Evolutionary conservation across 2,329 filamentous ascomycete genomes (phyloP), one percentile per base, ranked within the genome.

Genomic region (Pestalotiopsis sp.): DNA sequence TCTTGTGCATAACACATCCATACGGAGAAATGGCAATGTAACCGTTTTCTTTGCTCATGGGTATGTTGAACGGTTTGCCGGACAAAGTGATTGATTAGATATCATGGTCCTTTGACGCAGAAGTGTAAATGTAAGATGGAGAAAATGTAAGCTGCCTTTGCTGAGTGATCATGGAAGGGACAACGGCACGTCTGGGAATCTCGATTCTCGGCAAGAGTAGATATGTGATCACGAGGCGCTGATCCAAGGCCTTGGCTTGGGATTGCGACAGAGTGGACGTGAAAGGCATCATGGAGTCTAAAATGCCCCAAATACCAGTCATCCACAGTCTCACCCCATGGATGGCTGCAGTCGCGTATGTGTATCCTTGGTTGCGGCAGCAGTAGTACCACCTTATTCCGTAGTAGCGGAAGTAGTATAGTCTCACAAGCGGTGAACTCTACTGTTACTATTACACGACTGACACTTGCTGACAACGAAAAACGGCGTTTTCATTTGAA

Each of bases 241-340:
- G 27, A 61, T 61, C 12, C 25, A 36, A 14, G 27, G 59, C 13
- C 59, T 36, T 61, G 59, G 59, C 31, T 20, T 39, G 59, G 17
- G 20, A 61, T 61, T 13, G 59, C 59, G 59, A 61, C 59, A 61
- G 25, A 61, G 59, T 61, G 59, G 59, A 61, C 59, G 31, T 20
- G 59, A 61, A 61, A 61, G 59, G 59, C 36, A 61, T 61, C 59
- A 61, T 61, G 14, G 59, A 61, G 36, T 20, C 31, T 61, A 36
- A 61, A 61, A 39, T 61, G 36, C 13, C 31, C 20, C 2, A 61
- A 41, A 23, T 61, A 41, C 17, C 36, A 39, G 17, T 36, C 12
- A 23, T 27, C 20, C 20, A 27, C 27, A 31, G 45, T 52, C 45
- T 52, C 17, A 31, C 31, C 31, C 17, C 45, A 23, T 45, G 39